Evolutionary conservation across 2,329 filamentous ascomycete species (phyloP), one percentile per base, ranked within the genome.

Genomic region (Beauveria bassiana): DNA sequence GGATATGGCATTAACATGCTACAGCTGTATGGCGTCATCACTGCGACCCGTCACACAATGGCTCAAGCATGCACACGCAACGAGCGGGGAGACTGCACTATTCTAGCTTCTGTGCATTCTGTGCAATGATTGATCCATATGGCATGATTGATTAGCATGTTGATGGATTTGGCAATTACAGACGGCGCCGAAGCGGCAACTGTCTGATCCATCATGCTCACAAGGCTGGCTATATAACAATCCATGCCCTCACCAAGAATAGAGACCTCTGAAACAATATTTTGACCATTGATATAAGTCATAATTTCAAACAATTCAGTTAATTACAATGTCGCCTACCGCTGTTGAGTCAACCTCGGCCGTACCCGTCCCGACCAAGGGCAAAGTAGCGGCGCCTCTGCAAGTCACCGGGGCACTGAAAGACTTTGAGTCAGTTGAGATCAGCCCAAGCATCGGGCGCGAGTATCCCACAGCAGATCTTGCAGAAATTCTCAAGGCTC

Each of bases 391-490:
- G 7, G 68, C 74, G 63, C 81, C 81, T 0, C 69, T 84, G 8
- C 77, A 80, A 69, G 71, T 78, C 3, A 79, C 77, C 2, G 83
- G 83, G 0, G 76, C 71, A 1, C 74, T 86, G 0, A 77, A 85
- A 45, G 62, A 75, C 12, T 82, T 79, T 63, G 77, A 84, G 64
- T 76, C 77, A 2, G 83, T 85, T 61, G 85, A 88, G 38, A 73
- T 81, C 5, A 88, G 85, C 1, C 85, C 85, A 0, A 73, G 81
- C 47, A 87, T 88, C 61, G 86, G 86, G 5, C 78, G 79, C 7
- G 86, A 88, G 67, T 88, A 80, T 64, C 75, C 79, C n/a, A 78
- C 77, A 16, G 78, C 81, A 40, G 81, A 86, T 64, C 75, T 88
- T 0, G 80, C 80, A 6, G 85, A 90, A 40, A 80, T 82, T 66